A percentile compares a stretch with the other conserved stretches of the same genome.
Conservation (phyloP, 2,329 filamentous ascomycete genomes). For the Pochonia chlamydosporia region DNA sequence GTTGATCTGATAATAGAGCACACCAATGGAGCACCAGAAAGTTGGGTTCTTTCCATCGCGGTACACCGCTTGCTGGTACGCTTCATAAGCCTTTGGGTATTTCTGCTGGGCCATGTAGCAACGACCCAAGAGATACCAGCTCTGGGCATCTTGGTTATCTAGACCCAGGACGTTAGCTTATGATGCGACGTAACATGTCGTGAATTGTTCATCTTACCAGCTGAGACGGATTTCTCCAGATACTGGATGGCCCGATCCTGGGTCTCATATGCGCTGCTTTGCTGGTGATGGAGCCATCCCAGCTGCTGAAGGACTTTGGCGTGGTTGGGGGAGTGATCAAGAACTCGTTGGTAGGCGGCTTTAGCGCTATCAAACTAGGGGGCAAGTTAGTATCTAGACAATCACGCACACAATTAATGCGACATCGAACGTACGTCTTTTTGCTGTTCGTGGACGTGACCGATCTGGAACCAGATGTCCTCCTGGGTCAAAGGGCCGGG, state of each 20-base stretch:
- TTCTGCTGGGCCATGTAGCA: constrained; percentile 99
- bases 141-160: constrained; percentile 95
- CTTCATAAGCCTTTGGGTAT: constrained; percentile 96
- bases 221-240: constrained; percentile 89
- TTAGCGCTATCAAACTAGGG: constrained; percentile 88
- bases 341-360: constrained; percentile 82
- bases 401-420: constrained; percentile 18
- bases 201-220: constrained; percentile 54
- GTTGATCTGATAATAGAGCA: constrained; percentile 99
- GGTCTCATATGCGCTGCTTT: constrained; percentile 83
- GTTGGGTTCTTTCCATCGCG: constrained; percentile 96
- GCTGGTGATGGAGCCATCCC: constrained; percentile 95
- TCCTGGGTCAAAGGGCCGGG: constrained; percentile 91
- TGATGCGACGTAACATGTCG: neutral
- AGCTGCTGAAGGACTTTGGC: constrained; percentile 97
- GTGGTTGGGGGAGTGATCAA: constrained; percentile 91
- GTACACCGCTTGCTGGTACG: constrained; percentile 97
- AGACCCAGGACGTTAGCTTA: constrained; percentile 6
- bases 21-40: constrained; percentile 99
- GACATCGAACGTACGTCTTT: constrained; percentile 77
- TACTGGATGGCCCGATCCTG: constrained; percentile 97
- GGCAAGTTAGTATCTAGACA: constrained; percentile 28
- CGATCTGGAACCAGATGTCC: constrained; percentile 99
- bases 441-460: constrained; percentile 96
- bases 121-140: constrained; percentile 94